These are phyloP conservation scores for Candida sanyaensis DNA, from an alignment of 1,139 yeast genomes.

Conservation along the genomic window DNA sequence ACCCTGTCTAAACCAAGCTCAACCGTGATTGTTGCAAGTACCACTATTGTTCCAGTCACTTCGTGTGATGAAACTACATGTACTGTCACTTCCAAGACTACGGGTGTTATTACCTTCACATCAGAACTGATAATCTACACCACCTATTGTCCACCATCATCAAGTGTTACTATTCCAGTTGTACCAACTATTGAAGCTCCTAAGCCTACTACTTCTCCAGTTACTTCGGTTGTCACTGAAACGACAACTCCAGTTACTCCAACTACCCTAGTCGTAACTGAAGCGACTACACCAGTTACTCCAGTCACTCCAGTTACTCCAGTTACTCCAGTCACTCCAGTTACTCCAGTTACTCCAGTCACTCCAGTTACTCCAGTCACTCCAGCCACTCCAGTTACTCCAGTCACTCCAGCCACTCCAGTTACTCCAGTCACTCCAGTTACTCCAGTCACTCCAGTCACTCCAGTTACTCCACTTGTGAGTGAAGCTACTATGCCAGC, in stretches of 20 bases:
- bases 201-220: neutral
- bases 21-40: conserved; percentile 15
- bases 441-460: neutral
- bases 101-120: conserved; percentile 28
- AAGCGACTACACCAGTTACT: conserved; percentile 17
- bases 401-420: too few species aligned
- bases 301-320: conserved; percentile 20
- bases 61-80: conserved; percentile 29
- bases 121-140: conserved; percentile 17
- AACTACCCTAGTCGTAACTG: conserved; percentile 13
- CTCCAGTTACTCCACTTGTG: too few species aligned
- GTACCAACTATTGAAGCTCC: conserved; percentile 7
- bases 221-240: conserved; percentile 11
- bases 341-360: conserved; percentile 19
- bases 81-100: conserved; percentile 25
- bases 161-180: conserved; percentile 8
- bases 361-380: conserved; percentile 1
- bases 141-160: conserved; percentile 18
- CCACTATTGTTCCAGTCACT: conserved; percentile 22
- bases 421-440: neutral
- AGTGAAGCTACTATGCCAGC: too few species aligned
- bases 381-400: too few species aligned
- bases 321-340: conserved; percentile 6
- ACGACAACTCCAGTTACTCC: conserved; percentile 10
- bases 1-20: neutral